Conservation (phyloP, 148 eudicot species). For the Polygonum maritimum region DNA sequence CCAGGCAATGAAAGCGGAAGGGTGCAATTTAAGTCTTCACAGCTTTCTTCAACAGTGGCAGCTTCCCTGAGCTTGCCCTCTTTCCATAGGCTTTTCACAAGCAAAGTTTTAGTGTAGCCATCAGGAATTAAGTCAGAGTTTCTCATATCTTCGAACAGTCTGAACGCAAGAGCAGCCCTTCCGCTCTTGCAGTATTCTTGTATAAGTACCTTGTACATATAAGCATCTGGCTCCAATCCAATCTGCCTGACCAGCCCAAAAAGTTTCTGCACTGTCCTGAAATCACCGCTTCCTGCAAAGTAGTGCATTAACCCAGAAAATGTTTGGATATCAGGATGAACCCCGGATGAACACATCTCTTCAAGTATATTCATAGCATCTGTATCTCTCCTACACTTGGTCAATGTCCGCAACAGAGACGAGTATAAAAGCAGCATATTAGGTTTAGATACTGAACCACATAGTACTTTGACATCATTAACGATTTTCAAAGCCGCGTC, state of each 20-base stretch:
- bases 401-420: conserved; percentile 62
- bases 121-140: conserved; percentile 48
- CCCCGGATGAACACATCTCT: conserved; percentile 52
- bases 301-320: conserved; percentile 80
- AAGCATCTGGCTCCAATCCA: conserved; percentile 64
- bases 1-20: conserved; percentile 48
- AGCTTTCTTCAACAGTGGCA: conserved; percentile 58
- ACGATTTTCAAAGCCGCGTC: conserved; percentile 63
- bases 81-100: conserved; percentile 82
- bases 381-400: conserved; percentile 61
- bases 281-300: conserved; percentile 62
- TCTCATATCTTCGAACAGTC: conserved; percentile 77
- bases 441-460: conserved; percentile 34
- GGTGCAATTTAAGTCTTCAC: conserved; percentile 28
- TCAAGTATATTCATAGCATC: conserved; percentile 44
- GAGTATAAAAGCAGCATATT: conserved; percentile 49
- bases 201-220: conserved; percentile 58
- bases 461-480: conserved; percentile 34
- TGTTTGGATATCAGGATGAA: conserved; percentile 69
- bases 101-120: conserved; percentile 52
- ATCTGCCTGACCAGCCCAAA: conserved; percentile 60
- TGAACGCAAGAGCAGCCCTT: conserved; percentile 69
- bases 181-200: conserved; percentile 62
- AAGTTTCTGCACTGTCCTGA: conserved; percentile 64
- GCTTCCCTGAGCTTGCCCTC: conserved; percentile 90